Percentiles rank a stretch among this genome's conserved stretches.
Evolutionary conservation across 2,329 filamentous ascomycete genomes (phyloP).

Genomic region (Aspergillus glaucus): DNA sequence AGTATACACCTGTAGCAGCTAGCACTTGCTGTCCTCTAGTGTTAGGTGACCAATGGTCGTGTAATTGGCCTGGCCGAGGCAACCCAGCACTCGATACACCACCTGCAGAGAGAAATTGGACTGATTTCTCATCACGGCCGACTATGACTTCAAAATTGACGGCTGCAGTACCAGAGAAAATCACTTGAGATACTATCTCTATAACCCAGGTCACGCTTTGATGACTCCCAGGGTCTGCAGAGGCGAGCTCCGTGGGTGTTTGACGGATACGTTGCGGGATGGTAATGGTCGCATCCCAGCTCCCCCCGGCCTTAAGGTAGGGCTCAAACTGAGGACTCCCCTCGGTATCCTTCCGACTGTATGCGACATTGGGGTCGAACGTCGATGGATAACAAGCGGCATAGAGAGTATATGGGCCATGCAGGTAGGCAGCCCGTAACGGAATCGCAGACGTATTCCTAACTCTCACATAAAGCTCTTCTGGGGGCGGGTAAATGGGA

Average conservation of each 20-base stretch:
- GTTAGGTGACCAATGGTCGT: conserved; percentile 65
- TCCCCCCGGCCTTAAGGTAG: conserved; percentile 88
- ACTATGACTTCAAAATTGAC: conserved; percentile 85
- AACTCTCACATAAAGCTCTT: conserved; percentile 74
- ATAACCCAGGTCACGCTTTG: conserved; percentile 76
- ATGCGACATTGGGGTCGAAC: conserved; percentile 77
- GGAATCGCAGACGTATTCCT: conserved; percentile 89
- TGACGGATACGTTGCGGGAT: conserved; percentile 74
- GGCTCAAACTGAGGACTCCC: conserved; percentile 89
- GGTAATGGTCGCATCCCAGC: conserved; percentile 71
- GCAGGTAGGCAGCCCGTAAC: conserved; percentile 88
- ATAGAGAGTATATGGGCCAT: conserved; percentile 88
- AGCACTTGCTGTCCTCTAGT: conserved; percentile 50
- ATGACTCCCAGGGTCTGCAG: conserved; percentile 26
- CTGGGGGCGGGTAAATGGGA: conserved; percentile 79
- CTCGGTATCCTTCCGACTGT: conserved; percentile 61
- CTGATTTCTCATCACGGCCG: conserved; percentile 75
- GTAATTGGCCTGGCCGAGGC: conserved; percentile 61
- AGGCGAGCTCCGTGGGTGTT: conserved; percentile 34
- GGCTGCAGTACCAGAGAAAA: conserved; percentile 83
- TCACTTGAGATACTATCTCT: conserved; percentile 84
- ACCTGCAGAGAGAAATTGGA: conserved; percentile 59
- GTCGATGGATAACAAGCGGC: conserved; percentile 76
- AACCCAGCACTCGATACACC: conserved; percentile 46
- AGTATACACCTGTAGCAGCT: conserved; percentile 72